Evolutionary conservation across 176 grass and related monocot genomes (phyloP), one percentile per base, ranked within the genome.

Genomic region (Oryza nivara): DNA sequence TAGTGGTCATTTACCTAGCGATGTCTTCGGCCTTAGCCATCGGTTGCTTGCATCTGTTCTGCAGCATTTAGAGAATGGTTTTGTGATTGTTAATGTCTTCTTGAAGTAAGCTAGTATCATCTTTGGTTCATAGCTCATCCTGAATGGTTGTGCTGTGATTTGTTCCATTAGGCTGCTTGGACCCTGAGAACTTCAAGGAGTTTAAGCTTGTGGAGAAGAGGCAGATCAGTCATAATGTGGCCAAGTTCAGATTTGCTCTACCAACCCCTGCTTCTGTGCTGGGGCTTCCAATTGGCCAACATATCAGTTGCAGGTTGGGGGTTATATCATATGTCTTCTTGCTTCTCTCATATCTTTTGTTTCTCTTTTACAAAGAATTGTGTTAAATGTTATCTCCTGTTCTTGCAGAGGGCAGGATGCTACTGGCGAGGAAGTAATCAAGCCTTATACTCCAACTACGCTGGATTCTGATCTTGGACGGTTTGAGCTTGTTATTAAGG

Each of bases 401-500:
- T 34, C 22, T 81, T 64, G 13, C 61, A 94, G 92, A 87, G 95
- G 95, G 71, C 82, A 91, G 77, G 92, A 97, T 88, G 89, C 51
- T 44, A 75, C 86, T 73, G 90, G 88, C 12, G 95, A 94, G 78
- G 92, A 97, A 84, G 95, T 93, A 77, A 94, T 97, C 61, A 97
- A 97, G 69, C 95, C 95, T 54, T 97, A 97, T 75, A 97, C 95
- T 30, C 92, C 95, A 34, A 97, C 95, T 28, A 97, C 95, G 32
- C 74, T 97, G 56, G 95, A 97, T 73, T 91, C 92, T 60, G 95
- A 97, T 80, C 34, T 97, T 83, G 95, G 95, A 28, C 78, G 88
- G 63, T 94, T 95, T 84, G 92, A 93, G 88, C 85, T 97, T 86
- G 95, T 97, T 79, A 97, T 97, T 52, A 97, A 94, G 87, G 95